Base-by-base conservation (phyloP, 768 basidiomycete genomes). In the Suillus spraguei region DNA sequence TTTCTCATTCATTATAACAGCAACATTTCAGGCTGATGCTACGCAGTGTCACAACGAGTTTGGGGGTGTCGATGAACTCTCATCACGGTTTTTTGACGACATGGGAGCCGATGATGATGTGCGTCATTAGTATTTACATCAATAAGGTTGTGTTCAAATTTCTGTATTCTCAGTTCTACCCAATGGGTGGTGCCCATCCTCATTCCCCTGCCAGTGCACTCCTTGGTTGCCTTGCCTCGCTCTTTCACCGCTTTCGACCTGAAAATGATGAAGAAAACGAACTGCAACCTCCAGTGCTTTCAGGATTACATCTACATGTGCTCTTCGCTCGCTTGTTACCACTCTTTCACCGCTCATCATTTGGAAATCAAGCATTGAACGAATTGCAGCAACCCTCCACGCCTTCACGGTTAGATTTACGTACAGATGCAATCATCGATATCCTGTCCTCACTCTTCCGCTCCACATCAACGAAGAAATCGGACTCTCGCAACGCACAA, bases 121-220 rank as follows among this genome's bases (percentile, higher is more conserved):
- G n/a, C 2, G 44, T 46, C 5, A 22, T 46, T n/a, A 22, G 0
- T 3, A 41, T 17, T 41, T 46, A 0, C 11, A 46, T 46, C 5
- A 2, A 10, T 9, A 4, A 44, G 1, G 11, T 5, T 10, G 1
- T 44, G 3, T 44, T 9, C 1, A 20, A 5, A 10, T 0, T 1
- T 9, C 9, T 41, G 16, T n/a, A n/a, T 20, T 22, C n/a, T 22
- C 44, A 46, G 44, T 13, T 10, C 11, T 46, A 10, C 10, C n/a
- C 44, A 13, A 22, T 2, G n/a, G n/a, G n/a, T 46, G 44, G n/a
- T 46, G 11, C n/a, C 2, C 9, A 5, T n/a, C 11, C 5, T 5
- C n/a, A 46, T 46, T 22, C 44, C n/a, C 22, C n/a, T 44, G 20
- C 17, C 20, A 42, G 17, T 47, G 10, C 44, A 4, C n/a, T 47